These are phyloP conservation scores for Austroboletus niveus DNA, from an alignment of 1,284 basidiomycete species.

Conservation along the genomic window DNA sequence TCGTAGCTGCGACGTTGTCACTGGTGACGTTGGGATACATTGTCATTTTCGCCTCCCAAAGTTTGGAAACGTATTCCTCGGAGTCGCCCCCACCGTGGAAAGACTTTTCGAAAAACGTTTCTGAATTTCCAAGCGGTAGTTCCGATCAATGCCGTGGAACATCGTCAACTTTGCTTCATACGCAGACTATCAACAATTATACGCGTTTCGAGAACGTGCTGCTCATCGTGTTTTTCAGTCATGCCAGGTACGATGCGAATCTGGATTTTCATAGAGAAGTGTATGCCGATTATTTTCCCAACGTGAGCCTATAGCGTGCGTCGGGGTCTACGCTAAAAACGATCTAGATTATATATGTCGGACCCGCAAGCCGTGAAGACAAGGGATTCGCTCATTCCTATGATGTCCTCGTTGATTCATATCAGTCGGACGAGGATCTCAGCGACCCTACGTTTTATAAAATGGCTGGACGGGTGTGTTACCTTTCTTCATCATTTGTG, in stretches of 20 bases:
- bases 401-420: conserved; percentile 49
- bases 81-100: conserved; percentile 1
- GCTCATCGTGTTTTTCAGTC: conserved; percentile 50
- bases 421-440: conserved; percentile 42
- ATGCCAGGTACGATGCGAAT: conserved; percentile 46
- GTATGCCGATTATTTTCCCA: conserved; percentile 49
- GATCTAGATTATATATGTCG: conserved; percentile 46
- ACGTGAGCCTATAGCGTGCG: conserved; percentile 34
- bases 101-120: background rate
- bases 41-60: conserved; percentile 1
- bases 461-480: conserved; percentile 45
- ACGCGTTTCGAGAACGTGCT: conserved; percentile 43
- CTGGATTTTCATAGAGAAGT: conserved; percentile 46
- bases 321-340: background rate
- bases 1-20: conserved; percentile 5
- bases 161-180: conserved; percentile 2
- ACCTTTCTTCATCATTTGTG: background rate
- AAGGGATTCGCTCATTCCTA: conserved; percentile 48
- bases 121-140: conserved; percentile 1
- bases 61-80: background rate
- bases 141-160: conserved; percentile 8
- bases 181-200: conserved; percentile 23
- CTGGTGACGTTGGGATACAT: conserved; percentile 11
- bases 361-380: conserved; percentile 47
- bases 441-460: conserved; percentile 36